Conservation (phyloP, 805 yeast species). For the Myxozyma geophila region DNA sequence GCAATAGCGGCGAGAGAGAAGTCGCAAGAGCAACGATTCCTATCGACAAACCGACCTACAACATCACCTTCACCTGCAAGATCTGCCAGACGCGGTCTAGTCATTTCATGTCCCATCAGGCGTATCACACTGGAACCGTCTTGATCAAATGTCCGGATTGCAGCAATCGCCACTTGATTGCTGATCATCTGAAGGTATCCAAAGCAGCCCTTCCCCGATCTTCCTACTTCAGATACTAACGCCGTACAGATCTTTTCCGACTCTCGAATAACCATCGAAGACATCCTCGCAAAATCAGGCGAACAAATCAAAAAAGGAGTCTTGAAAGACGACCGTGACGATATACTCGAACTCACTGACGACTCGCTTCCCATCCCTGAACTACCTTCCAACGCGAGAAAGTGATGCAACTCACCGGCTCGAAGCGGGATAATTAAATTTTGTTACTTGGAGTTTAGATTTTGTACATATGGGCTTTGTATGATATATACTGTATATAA, state of each 20-base stretch:
- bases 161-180: conserved; percentile 82
- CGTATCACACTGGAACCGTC: conserved; percentile 84
- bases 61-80: conserved; percentile 92
- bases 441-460: neutral
- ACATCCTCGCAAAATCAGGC: conserved; percentile 23
- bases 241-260: conserved; percentile 28
- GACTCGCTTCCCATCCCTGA: conserved; percentile 5
- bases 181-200: conserved; percentile 73
- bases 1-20: conserved; percentile 10
- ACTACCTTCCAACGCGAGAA: neutral
- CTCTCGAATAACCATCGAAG: conserved; percentile 24
- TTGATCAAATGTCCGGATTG: conserved; percentile 92
- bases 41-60: conserved; percentile 74
- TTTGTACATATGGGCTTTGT: neutral
- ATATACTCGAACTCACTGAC: conserved; percentile 25
- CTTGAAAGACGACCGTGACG: conserved; percentile 19
- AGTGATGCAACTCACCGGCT: neutral
- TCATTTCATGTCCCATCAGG: conserved; percentile 90
- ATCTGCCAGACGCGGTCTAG: conserved; percentile 81
- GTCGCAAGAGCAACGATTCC: conserved; percentile 22
- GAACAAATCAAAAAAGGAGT: conserved; percentile 20
- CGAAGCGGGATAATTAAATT: no score
- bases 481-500: no score
- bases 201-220: neutral
- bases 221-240: neutral